phyloP scores from a whole-genome alignment of 2,329 filamentous ascomycete species.

The Pyrenophora tritici-repentis region DNA sequence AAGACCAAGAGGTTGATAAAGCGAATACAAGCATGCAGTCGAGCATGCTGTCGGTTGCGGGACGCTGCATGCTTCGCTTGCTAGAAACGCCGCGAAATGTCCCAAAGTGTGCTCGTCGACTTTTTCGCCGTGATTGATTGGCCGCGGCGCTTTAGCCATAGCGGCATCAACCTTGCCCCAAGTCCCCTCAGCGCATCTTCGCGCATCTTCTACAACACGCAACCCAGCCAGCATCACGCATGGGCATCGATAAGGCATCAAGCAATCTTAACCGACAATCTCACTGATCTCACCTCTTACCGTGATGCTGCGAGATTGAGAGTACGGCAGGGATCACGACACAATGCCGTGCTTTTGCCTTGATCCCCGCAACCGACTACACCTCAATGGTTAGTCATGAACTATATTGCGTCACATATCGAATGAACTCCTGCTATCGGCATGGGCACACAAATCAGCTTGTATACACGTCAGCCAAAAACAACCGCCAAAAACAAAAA shows the following conservation, averaged over 20 bases:
- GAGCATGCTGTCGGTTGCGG: slow-evolving; percentile 6
- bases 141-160: not conserved
- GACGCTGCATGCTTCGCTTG: slow-evolving; percentile 17
- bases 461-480: not conserved
- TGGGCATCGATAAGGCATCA: slow-evolving; percentile 4
- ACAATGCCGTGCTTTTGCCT: too few species aligned
- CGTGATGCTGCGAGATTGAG: too few species aligned
- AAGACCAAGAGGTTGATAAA: slow-evolving; percentile 3
- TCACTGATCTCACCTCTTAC: too few species aligned
- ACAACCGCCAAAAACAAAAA: not conserved
- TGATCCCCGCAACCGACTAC: too few species aligned
- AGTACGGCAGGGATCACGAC: too few species aligned
- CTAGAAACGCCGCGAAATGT: slow-evolving; percentile 14
- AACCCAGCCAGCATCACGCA: not conserved
- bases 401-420: not conserved
- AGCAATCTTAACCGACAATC: not conserved
- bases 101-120: slow-evolving; percentile 7
- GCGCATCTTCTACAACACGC: slow-evolving; percentile 13
- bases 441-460: too few species aligned
- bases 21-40: not conserved
- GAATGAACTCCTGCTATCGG: too few species aligned
- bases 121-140: slow-evolving; percentile 6
- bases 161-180: slow-evolving; percentile 3
- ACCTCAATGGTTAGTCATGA: too few species aligned
- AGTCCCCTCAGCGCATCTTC: slow-evolving; percentile 10